phyloP scores from a whole-genome alignment of 352 stramenopile species.

The Globisporangium lucens region DNA sequence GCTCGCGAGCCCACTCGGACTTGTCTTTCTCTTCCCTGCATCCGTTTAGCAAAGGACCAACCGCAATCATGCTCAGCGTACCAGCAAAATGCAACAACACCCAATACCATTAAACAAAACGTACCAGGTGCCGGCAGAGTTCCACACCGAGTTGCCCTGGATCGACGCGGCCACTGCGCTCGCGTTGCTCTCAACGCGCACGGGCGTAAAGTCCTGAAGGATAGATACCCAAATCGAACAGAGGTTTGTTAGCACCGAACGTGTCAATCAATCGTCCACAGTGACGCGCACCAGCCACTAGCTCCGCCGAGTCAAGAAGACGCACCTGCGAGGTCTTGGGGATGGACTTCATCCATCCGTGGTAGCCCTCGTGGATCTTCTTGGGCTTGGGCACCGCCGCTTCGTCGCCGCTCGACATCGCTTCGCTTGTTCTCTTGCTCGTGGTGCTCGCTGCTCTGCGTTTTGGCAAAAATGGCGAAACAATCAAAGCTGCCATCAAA shows the following conservation, averaged over 20 bases:
- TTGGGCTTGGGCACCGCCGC: constrained; percentile 21
- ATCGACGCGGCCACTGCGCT: constrained; percentile 14
- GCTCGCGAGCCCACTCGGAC: constrained; percentile 72
- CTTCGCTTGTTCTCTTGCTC: not conserved
- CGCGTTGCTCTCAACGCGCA: constrained; percentile 51
- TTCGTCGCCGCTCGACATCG: constrained; percentile 44
- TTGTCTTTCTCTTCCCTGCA: constrained; percentile 80
- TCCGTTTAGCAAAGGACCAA: not conserved
- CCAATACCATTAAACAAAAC: constrained; percentile 1
- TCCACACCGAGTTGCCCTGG: constrained; percentile 71
- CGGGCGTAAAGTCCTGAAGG: constrained; percentile 68
- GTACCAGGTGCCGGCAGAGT: constrained; percentile 76
- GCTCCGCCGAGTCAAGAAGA: not conserved
- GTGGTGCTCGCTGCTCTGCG: not conserved
- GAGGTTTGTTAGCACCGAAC: not conserved
- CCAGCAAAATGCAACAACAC: not conserved
- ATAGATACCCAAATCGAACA: not conserved
- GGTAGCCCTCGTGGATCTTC: constrained; percentile 82
- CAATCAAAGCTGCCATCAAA: not conserved
- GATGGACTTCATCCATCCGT: constrained; percentile 89
- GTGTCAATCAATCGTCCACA: not conserved
- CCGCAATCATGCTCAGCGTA: not conserved
- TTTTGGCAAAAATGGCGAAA: not conserved
- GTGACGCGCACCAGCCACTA: not conserved
- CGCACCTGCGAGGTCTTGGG: constrained; percentile 68